These are phyloP conservation scores for Raphanus raphanistrum DNA, from an alignment of 345 rosid genomes.

Conservation along the genomic window DNA sequence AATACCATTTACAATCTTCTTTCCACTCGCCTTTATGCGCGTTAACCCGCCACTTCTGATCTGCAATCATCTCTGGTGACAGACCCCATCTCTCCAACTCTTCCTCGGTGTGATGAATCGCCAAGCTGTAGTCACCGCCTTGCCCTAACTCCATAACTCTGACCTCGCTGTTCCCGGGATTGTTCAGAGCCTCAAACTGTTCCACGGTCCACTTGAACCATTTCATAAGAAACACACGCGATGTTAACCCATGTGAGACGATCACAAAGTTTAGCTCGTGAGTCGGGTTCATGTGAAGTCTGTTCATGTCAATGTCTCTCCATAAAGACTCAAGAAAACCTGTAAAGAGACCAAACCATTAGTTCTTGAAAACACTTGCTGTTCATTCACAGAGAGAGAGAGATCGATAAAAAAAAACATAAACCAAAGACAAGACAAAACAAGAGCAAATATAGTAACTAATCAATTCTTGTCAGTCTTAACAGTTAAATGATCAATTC, in stretches of 20 bases:
- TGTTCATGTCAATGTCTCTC: constrained; percentile 92
- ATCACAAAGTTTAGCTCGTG: constrained; percentile 86
- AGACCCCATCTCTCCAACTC: constrained; percentile 81
- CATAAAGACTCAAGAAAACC: constrained; percentile 94
- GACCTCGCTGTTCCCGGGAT: constrained; percentile 70
- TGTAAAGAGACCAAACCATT: constrained; percentile 22
- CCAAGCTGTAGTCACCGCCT: constrained; percentile 87
- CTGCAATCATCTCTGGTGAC: constrained; percentile 78
- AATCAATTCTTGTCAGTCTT: too few relatives aligned
- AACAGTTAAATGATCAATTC: too few relatives aligned
- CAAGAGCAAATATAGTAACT: too few relatives aligned
- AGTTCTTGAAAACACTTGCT: neutral
- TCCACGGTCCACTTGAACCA: constrained; percentile 98
- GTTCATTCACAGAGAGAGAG: neutral
- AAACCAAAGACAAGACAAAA: too few relatives aligned
- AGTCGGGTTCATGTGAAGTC: constrained; percentile 57
- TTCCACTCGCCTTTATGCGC: constrained; percentile 70
- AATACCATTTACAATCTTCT: constrained; percentile 67
- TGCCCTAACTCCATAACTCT: constrained; percentile 81
- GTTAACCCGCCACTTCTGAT: constrained; percentile 72
- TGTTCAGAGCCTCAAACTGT: constrained; percentile 76
- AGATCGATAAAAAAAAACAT: too few relatives aligned
- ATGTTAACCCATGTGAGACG: constrained; percentile 77
- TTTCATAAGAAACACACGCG: constrained; percentile 92
- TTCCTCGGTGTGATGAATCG: constrained; percentile 75